Base-by-base conservation (phyloP, 768 basidiomycete species). In the Boletus rex-veris region DNA sequence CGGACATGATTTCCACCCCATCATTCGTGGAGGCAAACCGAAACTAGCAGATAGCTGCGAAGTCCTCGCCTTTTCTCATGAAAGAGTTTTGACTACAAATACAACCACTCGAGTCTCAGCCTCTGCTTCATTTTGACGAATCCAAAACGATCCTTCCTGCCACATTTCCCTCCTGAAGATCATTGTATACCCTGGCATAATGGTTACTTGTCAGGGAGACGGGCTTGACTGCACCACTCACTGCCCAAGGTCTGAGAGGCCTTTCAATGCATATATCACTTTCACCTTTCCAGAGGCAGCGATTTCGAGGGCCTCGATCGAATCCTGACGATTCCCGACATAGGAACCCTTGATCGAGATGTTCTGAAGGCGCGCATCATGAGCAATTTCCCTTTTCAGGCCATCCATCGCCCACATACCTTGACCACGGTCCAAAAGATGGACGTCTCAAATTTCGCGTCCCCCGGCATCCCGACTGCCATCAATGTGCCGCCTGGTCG, bases 291-390 rank as follows among this genome's bases (percentile, higher is more conserved):
- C 90, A 33, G 74, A 65, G 0, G 84, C 79, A 1, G 90, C 92
- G 45, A 94, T 84, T 3, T 82, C 80, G 41, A 95, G 72, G 0
- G 93, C 88, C 69, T 96, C 92, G 10, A 79, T 68, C 3, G 91
- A 84, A 64, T 95, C 93, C 69, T 92, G 90, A 37, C 88, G 81
- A 70, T 91, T 92, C 1, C 89, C 84, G 14, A 78, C 74, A 50
- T 77, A 79, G 3, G 78, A 81, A 9, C 62, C 57, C 47, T 63
- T 54, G 64, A 62, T 58, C 12, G 54, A 46, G 8, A 66, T 56
- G 19, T 39, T 78, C 66, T 71, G 44, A 15, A 33, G 18, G 6
- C 5, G 11, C 16, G 21, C 21, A 12, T 60, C 10, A 11, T 38
- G 37, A 38, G 37, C 37, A 38, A 24, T 24, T 24, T 24, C 4